Percentiles rank a stretch among this genome's conserved stretches.
phyloP scores from a whole-genome alignment of 1,284 basidiomycete genomes.

The Puccinia triticina region DNA sequence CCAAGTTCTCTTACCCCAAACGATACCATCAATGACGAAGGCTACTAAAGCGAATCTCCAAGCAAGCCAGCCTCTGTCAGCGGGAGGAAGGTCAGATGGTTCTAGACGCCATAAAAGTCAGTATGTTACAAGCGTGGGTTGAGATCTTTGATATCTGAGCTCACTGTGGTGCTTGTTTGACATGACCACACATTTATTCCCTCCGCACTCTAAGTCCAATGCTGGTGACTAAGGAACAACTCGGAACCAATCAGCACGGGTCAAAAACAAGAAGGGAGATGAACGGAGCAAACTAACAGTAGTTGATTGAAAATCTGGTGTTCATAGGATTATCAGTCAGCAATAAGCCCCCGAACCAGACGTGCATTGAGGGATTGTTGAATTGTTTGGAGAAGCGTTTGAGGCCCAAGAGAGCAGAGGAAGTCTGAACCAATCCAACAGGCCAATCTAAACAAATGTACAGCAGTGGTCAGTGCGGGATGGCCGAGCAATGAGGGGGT shows the following conservation, averaged over 20 bases:
- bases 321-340: conserved; percentile 94
- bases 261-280: conserved; percentile 57
- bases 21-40: conserved; percentile 35
- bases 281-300: conserved; percentile 63
- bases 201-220: conserved; percentile 87
- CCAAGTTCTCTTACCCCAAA: conserved; percentile 22
- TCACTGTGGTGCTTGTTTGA: conserved; percentile 63
- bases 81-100: conserved; percentile 4
- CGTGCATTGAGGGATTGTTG: conserved; percentile 68
- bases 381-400: conserved; percentile 81
- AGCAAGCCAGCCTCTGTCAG: conserved; percentile 36
- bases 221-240: conserved; percentile 67
- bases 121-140: background rate
- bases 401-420: conserved; percentile 86
- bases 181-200: conserved; percentile 92
- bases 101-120: background rate
- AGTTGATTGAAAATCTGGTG: conserved; percentile 96
- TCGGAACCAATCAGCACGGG: conserved; percentile 32
- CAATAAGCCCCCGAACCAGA: conserved; percentile 81
- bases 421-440: too few species aligned
- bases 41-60: conserved; percentile 39
- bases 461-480: too few species aligned
- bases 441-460: too few species aligned
- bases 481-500: too few species aligned
- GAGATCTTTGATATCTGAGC: background rate